Percentiles rank a stretch among this genome's conserved stretches.
Evolutionary conservation across 1,139 yeast genomes (phyloP).

Genomic region (Nakaseomyces sp.): DNA sequence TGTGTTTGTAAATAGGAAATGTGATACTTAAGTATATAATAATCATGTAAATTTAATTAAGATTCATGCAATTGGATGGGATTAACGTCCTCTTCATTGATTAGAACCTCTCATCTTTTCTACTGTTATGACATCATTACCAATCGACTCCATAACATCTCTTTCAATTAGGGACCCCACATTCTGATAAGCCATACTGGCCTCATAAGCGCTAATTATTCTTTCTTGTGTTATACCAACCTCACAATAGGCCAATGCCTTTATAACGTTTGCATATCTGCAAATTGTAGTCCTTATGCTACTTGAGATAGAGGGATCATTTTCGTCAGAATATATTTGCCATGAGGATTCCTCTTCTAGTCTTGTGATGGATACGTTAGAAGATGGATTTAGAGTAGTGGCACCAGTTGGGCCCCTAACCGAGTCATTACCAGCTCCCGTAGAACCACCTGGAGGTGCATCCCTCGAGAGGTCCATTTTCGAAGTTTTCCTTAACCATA

Average conservation of each 20-base stretch:
- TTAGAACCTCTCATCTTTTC: conserved; percentile 61
- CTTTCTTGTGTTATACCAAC: conserved; percentile 80
- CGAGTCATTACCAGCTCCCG: conserved; percentile 36
- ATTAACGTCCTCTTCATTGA: too few relatives aligned
- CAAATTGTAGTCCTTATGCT: conserved; percentile 65
- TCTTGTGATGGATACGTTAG: conserved; percentile 67
- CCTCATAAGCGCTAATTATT: conserved; percentile 76
- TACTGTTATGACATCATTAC: conserved; percentile 61
- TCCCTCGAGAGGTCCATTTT: conserved; percentile 30
- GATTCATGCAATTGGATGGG: background rate
- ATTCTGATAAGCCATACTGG: conserved; percentile 68
- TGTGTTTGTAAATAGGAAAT: conserved; percentile 2
- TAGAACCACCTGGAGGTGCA: conserved; percentile 28
- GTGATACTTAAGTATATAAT: background rate
- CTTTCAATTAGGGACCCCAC: conserved; percentile 67
- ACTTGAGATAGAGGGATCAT: conserved; percentile 55
- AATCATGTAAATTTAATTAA: background rate
- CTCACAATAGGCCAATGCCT: conserved; percentile 72
- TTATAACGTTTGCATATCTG: conserved; percentile 75
- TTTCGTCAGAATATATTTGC: conserved; percentile 90
- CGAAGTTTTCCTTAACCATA: conserved; percentile 80
- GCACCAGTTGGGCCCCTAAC: conserved; percentile 33
- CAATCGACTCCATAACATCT: conserved; percentile 65
- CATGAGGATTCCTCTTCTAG: conserved; percentile 90
- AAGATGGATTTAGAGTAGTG: conserved; percentile 43